Base-by-base conservation (phyloP, 257 asterid species). In the Misopates orontium region DNA sequence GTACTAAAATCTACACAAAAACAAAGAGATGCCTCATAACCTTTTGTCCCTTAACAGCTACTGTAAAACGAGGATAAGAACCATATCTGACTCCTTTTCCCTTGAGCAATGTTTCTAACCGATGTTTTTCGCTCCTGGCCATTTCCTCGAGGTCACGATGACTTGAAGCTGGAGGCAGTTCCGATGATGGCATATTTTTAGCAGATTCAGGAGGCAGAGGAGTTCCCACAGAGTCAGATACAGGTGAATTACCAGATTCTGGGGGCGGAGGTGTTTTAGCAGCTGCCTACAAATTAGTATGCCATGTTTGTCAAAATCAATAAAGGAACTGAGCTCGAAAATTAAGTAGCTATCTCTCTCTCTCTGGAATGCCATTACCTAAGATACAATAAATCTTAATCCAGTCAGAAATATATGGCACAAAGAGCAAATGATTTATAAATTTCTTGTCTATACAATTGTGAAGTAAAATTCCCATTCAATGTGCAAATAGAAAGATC, bases 31-130 rank as follows among this genome's bases (percentile, higher is more conserved):
- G 40, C 28, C 48, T 42, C 31, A 31, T 11, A 52, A 93, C 97
- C 99, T 90, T 90, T 73, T 77, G 84, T 57, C 99, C 97, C 75
- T 93, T 90, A 23, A 87, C 84, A 6, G 89, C 76, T 65, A 93
- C 96, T 68, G 86, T 70, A 73, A 86, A 86, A 56, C 87, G 89
- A 57, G 99, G 97, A 72, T 63, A 82, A 66, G 76, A 85, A 71
- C 91, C 94, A 73, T 66, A 64, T 56, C 66, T 75, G 36, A 76
- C 79, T 66, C 86, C 93, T 78, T 85, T 85, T 74, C 75, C 80
- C 87, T 75, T 85, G 52, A 89, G 73, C 82, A 87, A 71, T 61
- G 81, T 89, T 53, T 84, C 84, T 45, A 92, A 58, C 28, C 93
- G 82, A 65, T 65, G 68, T 82, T 83, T 89, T 59, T 85, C 91